phyloP scores from a whole-genome alignment of 768 basidiomycete species.

The Trametes meyenii region DNA sequence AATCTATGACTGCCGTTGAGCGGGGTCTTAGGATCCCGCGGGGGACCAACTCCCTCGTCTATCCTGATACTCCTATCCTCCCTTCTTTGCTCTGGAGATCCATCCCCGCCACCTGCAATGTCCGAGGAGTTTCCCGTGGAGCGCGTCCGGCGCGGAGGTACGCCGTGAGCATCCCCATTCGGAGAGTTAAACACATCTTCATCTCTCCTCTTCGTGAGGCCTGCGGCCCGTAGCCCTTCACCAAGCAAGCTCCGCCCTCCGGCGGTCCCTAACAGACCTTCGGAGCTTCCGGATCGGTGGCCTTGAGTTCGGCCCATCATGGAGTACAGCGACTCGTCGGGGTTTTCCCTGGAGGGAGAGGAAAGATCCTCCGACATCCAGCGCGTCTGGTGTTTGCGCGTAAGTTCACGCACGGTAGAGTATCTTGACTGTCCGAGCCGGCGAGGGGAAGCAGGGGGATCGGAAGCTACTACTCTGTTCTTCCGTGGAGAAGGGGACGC shows the following conservation, averaged over 20 bases:
- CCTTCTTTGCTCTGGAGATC: slow-evolving; percentile 13
- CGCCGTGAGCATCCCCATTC: slow-evolving; percentile 5
- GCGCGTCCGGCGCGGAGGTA: slow-evolving; percentile 25
- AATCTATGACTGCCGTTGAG: slow-evolving; percentile 16
- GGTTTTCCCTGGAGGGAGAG: slow-evolving; percentile 26
- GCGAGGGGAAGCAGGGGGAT: slow-evolving; percentile 29
- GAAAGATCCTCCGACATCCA: slow-evolving; percentile 57
- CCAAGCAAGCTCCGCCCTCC: slow-evolving; percentile 60
- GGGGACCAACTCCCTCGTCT: slow-evolving; percentile 21
- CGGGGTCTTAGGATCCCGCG: slow-evolving; percentile 14
- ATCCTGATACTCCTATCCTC: slow-evolving; percentile 16
- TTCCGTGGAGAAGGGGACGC: slow-evolving; percentile 29
- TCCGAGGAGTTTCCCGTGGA: slow-evolving; percentile 29
- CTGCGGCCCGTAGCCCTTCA: slow-evolving; percentile 72
- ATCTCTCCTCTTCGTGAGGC: slow-evolving; percentile 49
- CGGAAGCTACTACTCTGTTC: slow-evolving; percentile 12
- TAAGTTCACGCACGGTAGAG: slow-evolving; percentile 52
- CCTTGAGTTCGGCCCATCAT: slow-evolving; percentile 53
- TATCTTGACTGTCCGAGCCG: slow-evolving; percentile 40
- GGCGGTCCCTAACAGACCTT: slow-evolving; percentile 52
- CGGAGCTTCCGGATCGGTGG: slow-evolving; percentile 67
- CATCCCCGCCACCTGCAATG: slow-evolving; percentile 14
- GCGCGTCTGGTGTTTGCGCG: slow-evolving; percentile 52
- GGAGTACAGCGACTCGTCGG: slow-evolving; percentile 30
- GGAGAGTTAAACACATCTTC: slow-evolving; percentile 41